Evolutionary conservation across 495 filamentous ascomycete species (phyloP), one percentile per base, ranked within the genome.

Genomic region (Astrocystis sublimbata): DNA sequence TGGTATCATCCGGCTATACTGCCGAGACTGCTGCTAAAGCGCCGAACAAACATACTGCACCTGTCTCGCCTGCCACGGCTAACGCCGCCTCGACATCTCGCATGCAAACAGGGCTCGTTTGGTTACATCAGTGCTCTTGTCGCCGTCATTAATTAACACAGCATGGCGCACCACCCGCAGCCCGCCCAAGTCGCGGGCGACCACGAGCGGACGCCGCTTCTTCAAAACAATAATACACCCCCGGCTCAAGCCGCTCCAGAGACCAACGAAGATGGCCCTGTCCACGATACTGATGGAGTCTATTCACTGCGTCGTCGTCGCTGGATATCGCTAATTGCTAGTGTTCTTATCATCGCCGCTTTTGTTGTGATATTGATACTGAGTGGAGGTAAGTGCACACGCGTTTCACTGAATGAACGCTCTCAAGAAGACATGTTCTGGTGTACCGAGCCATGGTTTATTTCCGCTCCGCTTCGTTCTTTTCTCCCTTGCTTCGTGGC

Each of bases 301-400:
- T 68, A 63, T 57, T 61, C 59, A 26, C 65, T 53, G 64, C 69
- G 58, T 45, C 67, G 65, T 35, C 70, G 70, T 41, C 70, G 70
- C 15, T 72, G 70, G 70, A 62, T 72, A 59, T 72, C 70, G 6
- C 61, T 72, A n/a, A 17, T 72, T 50, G 70, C 54, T 43, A 72
- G 70, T 58, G 43, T 35, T 21, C 50, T 70, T 17, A 50, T 72
- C 51, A 67, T 72, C 47, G 3, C 68, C 49, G 63, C 51, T 43
- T 72, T 72, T 43, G 45, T 72, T 30, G 61, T 67, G 26, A 68
- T 70, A 45, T 61, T 72, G 28, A 64, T 70, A 54, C 43, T 72
- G 24, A 64, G 63, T 42, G 70, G 70, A 65, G 55, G 70, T 72
- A 70, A 58, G 70, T 68, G 10, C 38, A 30, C 13, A 9, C 2